Evolutionary conservation across 805 yeast genomes (phyloP).

Genomic region (Candida germanica): DNA sequence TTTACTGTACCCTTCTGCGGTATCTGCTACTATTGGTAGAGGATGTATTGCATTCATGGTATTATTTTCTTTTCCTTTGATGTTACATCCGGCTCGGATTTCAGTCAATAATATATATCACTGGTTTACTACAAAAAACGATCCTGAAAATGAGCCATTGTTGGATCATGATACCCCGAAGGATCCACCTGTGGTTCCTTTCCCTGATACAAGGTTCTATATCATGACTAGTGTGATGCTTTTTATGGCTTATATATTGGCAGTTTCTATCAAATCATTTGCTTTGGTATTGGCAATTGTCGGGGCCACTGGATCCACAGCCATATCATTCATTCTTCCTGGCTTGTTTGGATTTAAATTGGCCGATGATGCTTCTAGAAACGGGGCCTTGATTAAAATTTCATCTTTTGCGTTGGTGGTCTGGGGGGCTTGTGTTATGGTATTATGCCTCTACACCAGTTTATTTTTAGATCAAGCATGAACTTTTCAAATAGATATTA

Average conservation of each 20-base stretch:
- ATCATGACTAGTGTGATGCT: constrained; percentile 48
- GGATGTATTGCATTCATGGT: constrained; percentile 68
- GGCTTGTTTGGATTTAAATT: constrained; percentile 71
- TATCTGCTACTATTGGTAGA: constrained; percentile 53
- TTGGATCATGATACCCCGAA: constrained; percentile 18
- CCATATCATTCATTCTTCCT: constrained; percentile 74
- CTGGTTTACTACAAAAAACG: constrained; percentile 49
- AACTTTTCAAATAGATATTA: constrained; percentile 4
- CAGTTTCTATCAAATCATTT: constrained; percentile 58
- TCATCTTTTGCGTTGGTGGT: constrained; percentile 43
- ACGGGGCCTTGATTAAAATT: constrained; percentile 28
- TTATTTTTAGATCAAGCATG: constrained; percentile 30
- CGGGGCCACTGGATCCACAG: constrained; percentile 81
- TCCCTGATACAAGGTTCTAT: constrained; percentile 45
- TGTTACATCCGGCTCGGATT: constrained; percentile 78
- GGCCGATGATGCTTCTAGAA: constrained; percentile 27
- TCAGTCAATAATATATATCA: constrained; percentile 58
- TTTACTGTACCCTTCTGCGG: constrained; percentile 56
- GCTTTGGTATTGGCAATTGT: constrained; percentile 70
- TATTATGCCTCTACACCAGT: constrained; percentile 51
- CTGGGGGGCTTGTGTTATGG: constrained; percentile 55
- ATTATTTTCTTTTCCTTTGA: constrained; percentile 67
- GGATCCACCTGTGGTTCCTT: constrained; percentile 47
- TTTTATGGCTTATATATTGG: constrained; percentile 48
- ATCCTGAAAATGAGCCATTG: constrained; percentile 6